Evolutionary conservation across 495 filamentous ascomycete species (phyloP).

Genomic region (Acidomyces sp.): DNA sequence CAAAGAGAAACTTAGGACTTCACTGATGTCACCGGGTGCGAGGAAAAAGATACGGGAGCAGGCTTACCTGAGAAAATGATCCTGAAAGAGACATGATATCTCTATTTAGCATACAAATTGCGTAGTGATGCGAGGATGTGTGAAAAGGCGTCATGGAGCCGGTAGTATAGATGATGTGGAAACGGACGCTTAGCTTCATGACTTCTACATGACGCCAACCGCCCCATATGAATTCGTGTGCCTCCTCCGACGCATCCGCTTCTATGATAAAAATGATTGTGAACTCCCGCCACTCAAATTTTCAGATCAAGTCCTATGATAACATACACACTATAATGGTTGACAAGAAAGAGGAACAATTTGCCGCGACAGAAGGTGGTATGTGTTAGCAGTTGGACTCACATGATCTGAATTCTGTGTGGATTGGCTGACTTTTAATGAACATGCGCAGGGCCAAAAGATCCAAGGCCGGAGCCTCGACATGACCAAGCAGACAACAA

Average conservation of each 20-base stretch:
- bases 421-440: conserved; percentile 1
- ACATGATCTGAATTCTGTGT: not conserved
- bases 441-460: conserved; percentile 16
- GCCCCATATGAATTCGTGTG: no score
- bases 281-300: not conserved
- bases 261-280: not conserved
- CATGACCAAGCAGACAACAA: no score
- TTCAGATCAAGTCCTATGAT: not conserved
- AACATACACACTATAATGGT: not conserved
- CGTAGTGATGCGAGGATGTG: no score
- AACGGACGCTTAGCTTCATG: not conserved
- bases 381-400: not conserved
- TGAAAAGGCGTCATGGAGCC: no score
- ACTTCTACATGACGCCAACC: no score
- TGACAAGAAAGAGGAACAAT: conserved; percentile 2
- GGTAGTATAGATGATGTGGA: not conserved
- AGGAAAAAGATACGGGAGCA: no score
- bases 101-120: no score
- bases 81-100: no score
- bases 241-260: no score
- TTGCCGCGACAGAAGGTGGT: conserved; percentile 6
- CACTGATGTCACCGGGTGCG: no score
- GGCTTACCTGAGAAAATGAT: no score
- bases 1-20: no score
- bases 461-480: conserved; percentile 15